Evolutionary conservation across 208 protist genomes (phyloP), one percentile per base, ranked within the genome.

Genomic region (Lotmaria passim): DNA sequence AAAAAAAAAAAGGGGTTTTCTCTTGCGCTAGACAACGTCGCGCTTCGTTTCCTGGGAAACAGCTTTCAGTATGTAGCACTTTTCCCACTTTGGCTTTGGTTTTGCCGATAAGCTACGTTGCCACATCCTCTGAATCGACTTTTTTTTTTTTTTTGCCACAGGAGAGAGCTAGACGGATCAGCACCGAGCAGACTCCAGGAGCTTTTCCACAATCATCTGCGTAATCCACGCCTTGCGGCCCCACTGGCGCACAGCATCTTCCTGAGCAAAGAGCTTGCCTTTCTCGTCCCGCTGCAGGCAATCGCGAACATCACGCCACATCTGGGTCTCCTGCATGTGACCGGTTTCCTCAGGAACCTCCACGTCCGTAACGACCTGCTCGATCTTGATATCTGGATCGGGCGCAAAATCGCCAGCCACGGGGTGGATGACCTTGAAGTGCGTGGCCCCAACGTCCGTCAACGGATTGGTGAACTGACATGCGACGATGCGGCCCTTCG

Each of bases 251-350:
- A 75, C 70, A 7, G 72, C 81, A 11, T 84, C 75, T 24, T 72
- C 61, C 0, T 67, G 36, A 2, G 73, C 82, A 3, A 79, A 26
- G 8, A 85, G 56, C 17, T 31, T 41, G 43, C 65, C 76, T 28
- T 75, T 52, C 7, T 47, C 56, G 23, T 72, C 69, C 26, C 21
- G 36, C 19, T 38, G 38, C 14, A 89, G 44, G 46, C 55, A 67
- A 36, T 73, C 61, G 3, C 58, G 50, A 26, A 89, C 73, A 56
- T 92, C 64, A 19, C 78, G 78, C 79, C 86, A 86, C 76, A 92
- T 89, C 58, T 81, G 74, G 8, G 72, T 70, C 44, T 87, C 78
- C 76, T 89, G 81, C 48, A 66, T 38, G 43, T 74, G 66, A 3
- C 75, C 75, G 6, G 78, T 71, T 39, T 89, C 83, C 21, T 77